phyloP scores from a whole-genome alignment of 306 rosid species.

The Prunus mume region DNA sequence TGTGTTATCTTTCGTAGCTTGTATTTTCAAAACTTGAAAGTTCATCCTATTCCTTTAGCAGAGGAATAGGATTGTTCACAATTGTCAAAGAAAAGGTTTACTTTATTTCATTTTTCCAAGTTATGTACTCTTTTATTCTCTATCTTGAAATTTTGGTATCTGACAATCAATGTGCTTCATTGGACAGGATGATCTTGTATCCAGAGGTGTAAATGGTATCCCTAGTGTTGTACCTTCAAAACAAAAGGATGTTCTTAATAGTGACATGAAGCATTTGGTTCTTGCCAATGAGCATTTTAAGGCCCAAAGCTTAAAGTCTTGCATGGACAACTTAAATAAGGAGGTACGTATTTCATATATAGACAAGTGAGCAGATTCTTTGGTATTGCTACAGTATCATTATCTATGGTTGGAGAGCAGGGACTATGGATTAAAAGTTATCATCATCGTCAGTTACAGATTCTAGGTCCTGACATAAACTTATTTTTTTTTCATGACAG shows the following conservation, averaged over 20 bases:
- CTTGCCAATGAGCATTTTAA: slow-evolving; percentile 41
- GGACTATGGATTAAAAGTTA: slow-evolving; percentile 14
- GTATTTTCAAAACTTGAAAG: neutral
- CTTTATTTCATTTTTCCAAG: slow-evolving; percentile 12
- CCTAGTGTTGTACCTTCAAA: slow-evolving; percentile 29
- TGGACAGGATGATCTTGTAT: slow-evolving; percentile 51
- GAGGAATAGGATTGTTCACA: neutral
- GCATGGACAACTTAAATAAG: slow-evolving; percentile 68
- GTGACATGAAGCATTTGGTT: slow-evolving; percentile 50
- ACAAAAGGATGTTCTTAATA: slow-evolving; percentile 40
- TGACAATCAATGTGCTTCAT: slow-evolving; percentile 24
- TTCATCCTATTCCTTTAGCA: neutral
- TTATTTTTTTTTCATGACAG: neutral
- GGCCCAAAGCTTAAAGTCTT: slow-evolving; percentile 59
- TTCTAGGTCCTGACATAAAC: neutral
- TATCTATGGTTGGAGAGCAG: slow-evolving; percentile 12
- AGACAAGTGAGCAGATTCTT: slow-evolving; percentile 5
- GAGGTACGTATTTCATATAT: slow-evolving; percentile 49
- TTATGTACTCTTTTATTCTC: slow-evolving; percentile 11
- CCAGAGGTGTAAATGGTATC: slow-evolving; percentile 37
- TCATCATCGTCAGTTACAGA: neutral
- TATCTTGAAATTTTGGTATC: slow-evolving; percentile 17
- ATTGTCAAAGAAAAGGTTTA: neutral
- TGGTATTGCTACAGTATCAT: slow-evolving; percentile 1
- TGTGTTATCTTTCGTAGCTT: neutral